Percentiles rank a stretch among this genome's conserved stretches.
These are phyloP conservation scores for Mucor irregularis DNA, from an alignment of 371 early-diverging fungal genomes.

Conservation along the genomic window DNA sequence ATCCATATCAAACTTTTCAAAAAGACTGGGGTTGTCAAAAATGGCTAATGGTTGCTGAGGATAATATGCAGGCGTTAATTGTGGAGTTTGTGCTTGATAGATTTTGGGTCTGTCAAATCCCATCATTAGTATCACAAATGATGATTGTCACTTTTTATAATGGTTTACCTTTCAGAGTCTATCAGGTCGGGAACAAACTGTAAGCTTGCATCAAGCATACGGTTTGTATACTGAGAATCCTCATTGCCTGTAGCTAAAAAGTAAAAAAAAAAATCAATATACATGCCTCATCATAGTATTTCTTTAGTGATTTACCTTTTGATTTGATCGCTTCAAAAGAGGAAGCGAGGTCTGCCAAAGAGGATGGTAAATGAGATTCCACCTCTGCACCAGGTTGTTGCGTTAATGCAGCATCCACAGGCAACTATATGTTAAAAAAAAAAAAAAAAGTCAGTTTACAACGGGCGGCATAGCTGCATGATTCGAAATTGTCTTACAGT, in stretches of 20 bases:
- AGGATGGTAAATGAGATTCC: constrained; percentile 72
- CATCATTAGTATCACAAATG: background rate
- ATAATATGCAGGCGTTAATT: constrained; percentile 85
- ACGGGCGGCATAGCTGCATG: background rate
- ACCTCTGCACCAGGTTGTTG: constrained; percentile 35
- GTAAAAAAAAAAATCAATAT: background rate
- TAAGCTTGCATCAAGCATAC: constrained; percentile 79
- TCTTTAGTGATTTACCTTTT: constrained; percentile 26
- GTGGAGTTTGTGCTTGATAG: constrained; percentile 77
- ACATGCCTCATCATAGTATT: background rate
- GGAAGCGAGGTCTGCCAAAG: constrained; percentile 77
- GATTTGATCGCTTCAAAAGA: constrained; percentile 79
- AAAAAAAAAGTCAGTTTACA: constrained; percentile 27
- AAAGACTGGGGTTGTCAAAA: constrained; percentile 82
- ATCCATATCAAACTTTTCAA: constrained; percentile 94
- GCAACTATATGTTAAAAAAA: constrained; percentile 17
- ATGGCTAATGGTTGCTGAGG: constrained; percentile 83
- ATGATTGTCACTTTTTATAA: background rate
- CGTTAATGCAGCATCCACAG: constrained; percentile 11
- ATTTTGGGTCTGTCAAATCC: constrained; percentile 53
- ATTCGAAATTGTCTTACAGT: constrained; percentile 29
- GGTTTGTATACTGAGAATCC: constrained; percentile 50
- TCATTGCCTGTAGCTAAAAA: constrained; percentile 22
- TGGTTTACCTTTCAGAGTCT: constrained; percentile 63
- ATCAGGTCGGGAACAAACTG: constrained; percentile 73